Evolutionary conservation across 257 asterid species (phyloP).

Genomic region (Anisodus tanguticus): DNA sequence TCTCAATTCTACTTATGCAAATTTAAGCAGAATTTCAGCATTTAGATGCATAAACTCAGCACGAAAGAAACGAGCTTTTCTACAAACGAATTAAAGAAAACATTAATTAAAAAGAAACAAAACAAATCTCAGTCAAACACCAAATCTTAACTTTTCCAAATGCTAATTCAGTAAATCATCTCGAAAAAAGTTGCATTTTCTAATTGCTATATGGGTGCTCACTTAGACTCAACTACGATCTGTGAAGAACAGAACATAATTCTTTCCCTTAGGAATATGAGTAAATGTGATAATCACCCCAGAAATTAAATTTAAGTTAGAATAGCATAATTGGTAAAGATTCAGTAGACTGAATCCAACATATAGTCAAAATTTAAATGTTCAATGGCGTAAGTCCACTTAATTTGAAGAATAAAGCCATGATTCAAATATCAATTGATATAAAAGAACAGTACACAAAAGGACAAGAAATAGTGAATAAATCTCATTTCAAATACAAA

Average conservation of each 20-base stretch:
- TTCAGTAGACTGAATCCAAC: neutral
- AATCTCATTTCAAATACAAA: constrained; percentile 24
- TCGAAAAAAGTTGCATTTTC: neutral
- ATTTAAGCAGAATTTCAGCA: neutral
- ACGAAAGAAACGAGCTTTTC: neutral
- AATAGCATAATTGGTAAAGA: neutral
- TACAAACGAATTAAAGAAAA: neutral
- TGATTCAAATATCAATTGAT: constrained; percentile 2
- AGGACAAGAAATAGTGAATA: constrained; percentile 19
- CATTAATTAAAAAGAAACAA: neutral
- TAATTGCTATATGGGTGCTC: neutral
- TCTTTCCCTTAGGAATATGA: neutral
- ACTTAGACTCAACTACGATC: constrained; percentile 1
- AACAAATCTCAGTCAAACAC: neutral
- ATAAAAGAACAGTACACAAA: neutral
- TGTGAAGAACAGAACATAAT: neutral
- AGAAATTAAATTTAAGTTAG: neutral
- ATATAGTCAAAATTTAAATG: neutral
- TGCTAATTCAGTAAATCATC: constrained; percentile 7
- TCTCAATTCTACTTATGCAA: constrained; percentile 17
- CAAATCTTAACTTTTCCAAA: neutral
- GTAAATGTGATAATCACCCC: constrained; percentile 9
- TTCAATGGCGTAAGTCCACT: constrained; percentile 4
- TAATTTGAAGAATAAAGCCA: neutral
- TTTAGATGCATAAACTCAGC: constrained; percentile 15